A percentile compares a stretch with the other conserved stretches of the same genome.
These are phyloP conservation scores for Eucalyptus marginata DNA, from an alignment of 345 rosid genomes.

Conservation along the genomic window DNA sequence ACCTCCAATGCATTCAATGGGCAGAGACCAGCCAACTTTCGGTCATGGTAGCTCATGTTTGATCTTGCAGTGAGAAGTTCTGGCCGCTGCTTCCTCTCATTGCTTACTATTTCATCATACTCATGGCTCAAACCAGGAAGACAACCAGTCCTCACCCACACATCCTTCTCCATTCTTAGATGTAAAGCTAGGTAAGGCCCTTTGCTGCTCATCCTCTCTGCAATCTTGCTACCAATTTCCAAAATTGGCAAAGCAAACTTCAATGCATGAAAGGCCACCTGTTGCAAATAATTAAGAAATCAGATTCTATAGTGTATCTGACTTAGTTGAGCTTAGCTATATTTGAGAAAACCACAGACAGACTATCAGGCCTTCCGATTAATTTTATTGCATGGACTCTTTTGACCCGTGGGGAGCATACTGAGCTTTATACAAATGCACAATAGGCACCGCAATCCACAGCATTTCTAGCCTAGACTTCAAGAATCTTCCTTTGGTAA, in stretches of 20 bases:
- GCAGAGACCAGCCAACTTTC: constrained; percentile 87
- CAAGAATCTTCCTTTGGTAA: not conserved
- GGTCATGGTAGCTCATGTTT: constrained; percentile 65
- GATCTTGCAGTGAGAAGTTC: constrained; percentile 84
- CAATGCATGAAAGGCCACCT: constrained; percentile 87
- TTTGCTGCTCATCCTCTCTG: constrained; percentile 67
- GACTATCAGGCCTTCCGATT: not conserved
- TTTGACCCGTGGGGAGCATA: not conserved
- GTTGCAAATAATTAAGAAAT: not conserved
- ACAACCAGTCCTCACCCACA: constrained; percentile 96
- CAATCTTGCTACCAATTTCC: constrained; percentile 72
- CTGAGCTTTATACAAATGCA: not conserved
- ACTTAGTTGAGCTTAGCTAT: not conserved
- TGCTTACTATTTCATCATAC: constrained; percentile 58
- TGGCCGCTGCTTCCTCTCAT: constrained; percentile 71
- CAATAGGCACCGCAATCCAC: not conserved
- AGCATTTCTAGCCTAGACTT: not conserved
- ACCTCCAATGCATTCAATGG: constrained; percentile 87
- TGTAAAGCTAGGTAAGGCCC: constrained; percentile 94
- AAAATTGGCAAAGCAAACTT: constrained; percentile 55
- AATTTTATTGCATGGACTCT: not conserved
- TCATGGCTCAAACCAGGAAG: constrained; percentile 69
- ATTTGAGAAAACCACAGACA: not conserved
- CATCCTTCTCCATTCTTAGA: constrained; percentile 85
- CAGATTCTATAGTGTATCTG: not conserved